phyloP scores from a whole-genome alignment of 2,329 filamentous ascomycete species.

The Geoglossum cookeanum region DNA sequence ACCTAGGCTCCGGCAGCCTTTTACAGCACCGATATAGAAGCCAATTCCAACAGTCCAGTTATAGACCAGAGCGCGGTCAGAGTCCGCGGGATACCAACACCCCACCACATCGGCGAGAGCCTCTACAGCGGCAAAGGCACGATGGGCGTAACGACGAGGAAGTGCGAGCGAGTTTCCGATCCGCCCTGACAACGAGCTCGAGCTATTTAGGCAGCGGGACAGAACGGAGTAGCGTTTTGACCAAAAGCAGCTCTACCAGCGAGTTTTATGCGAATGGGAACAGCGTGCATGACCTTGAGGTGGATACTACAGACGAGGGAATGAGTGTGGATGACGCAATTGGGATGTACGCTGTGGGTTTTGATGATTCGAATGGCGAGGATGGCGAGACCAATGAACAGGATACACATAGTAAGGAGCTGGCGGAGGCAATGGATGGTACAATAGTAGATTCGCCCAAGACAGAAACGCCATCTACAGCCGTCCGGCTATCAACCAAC shows the following conservation, averaged over 20 bases:
- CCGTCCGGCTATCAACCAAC: not conserved
- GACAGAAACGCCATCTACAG: not conserved
- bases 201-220: conserved; percentile 45
- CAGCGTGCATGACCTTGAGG: conserved; percentile 33
- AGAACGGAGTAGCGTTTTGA: conserved; percentile 64
- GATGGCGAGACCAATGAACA: not conserved
- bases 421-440: not conserved
- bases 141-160: conserved; percentile 14
- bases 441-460: not conserved
- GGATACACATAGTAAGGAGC: not conserved
- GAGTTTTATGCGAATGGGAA: conserved; percentile 23
- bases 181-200: conserved; percentile 38
- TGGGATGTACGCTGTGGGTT: conserved; percentile 39
- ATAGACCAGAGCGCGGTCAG: not conserved
- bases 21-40: not conserved
- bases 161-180: conserved; percentile 38
- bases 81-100: conserved; percentile 1
- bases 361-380: conserved; percentile 19
- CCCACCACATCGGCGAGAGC: not conserved
- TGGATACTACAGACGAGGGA: conserved; percentile 27
- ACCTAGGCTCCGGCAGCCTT: not conserved
- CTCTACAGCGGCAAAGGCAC: not conserved
- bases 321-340: conserved; percentile 43
- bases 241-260: conserved; percentile 57
- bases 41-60: not conserved